phyloP scores from a whole-genome alignment of 2,329 filamentous ascomycete genomes.

The Xylariaceae sp. region DNA sequence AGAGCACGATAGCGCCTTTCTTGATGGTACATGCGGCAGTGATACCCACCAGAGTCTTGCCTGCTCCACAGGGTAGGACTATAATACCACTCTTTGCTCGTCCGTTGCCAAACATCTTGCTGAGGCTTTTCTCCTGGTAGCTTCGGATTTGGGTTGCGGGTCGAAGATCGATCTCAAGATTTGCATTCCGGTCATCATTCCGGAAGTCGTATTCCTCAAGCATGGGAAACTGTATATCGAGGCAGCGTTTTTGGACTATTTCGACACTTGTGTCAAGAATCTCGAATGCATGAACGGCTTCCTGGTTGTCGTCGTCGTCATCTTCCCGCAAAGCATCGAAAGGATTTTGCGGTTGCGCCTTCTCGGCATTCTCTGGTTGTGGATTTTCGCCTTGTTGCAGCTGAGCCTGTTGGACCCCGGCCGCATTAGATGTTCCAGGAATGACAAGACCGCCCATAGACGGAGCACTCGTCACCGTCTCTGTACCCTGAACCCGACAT shows the following conservation, averaged over 20 bases:
- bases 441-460: constrained; percentile 90
- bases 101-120: constrained; percentile 99
- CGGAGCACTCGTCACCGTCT: constrained; percentile 80
- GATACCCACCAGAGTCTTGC: constrained; percentile 97
- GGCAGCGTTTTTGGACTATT: constrained; percentile 85
- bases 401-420: constrained; percentile 78
- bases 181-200: constrained; percentile 87
- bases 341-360: constrained; percentile 68
- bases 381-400: constrained; percentile 46
- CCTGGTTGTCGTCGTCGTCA: constrained; percentile 84
- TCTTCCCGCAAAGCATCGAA: constrained; percentile 77
- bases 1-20: constrained; percentile 93
- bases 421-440: constrained; percentile 91
- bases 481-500: constrained; percentile 73
- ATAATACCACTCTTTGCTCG: constrained; percentile 97
- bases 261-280: constrained; percentile 84
- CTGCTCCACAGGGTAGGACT: constrained; percentile 92
- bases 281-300: constrained; percentile 91
- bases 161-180: constrained; percentile 89
- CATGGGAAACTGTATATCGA: constrained; percentile 84
- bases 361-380: constrained; percentile 54
- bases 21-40: constrained; percentile 98
- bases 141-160: constrained; percentile 87
- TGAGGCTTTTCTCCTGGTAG: constrained; percentile 96
- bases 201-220: constrained; percentile 98